Conservation (phyloP, 306 rosid genomes). For the Dicorynia guianensis region DNA sequence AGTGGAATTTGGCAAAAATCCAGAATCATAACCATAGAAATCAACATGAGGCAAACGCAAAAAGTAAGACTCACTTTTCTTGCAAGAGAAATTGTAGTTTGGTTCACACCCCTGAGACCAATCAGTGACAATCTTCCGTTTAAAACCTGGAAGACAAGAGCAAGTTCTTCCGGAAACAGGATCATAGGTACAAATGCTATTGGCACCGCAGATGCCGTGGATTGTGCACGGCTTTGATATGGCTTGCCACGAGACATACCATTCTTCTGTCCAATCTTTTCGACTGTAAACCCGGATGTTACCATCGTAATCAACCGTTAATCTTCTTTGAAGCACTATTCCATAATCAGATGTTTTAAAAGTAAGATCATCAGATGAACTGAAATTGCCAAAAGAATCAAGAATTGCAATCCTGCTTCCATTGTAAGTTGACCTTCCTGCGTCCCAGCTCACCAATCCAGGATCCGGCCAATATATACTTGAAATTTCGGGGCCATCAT, state of each 20-base stretch:
- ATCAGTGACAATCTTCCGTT: slow-evolving; percentile 6
- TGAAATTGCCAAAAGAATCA: slow-evolving; percentile 45
- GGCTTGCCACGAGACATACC: slow-evolving; percentile 59
- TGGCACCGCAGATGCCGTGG: slow-evolving; percentile 52
- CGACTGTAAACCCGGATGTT: slow-evolving; percentile 52
- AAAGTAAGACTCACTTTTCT: slow-evolving; percentile 24
- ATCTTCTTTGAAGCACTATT: slow-evolving; percentile 33
- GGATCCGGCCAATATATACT: slow-evolving; percentile 54
- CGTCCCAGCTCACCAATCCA: slow-evolving; percentile 38
- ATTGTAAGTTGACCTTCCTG: slow-evolving; percentile 45
- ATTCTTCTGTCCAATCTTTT: slow-evolving; percentile 3
- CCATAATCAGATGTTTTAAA: slow-evolving; percentile 45
- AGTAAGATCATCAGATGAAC: slow-evolving; percentile 44
- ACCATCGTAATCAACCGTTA: slow-evolving; percentile 52
- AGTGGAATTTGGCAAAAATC: slow-evolving; percentile 26
- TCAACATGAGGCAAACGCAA: slow-evolving; percentile 33
- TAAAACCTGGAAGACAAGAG: slow-evolving; percentile 43
- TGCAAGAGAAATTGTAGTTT: slow-evolving; percentile 20
- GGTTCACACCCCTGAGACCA: slow-evolving; percentile 52
- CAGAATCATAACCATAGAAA: slow-evolving; percentile 45
- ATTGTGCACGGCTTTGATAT: slow-evolving; percentile 41
- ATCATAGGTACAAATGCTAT: slow-evolving; percentile 39
- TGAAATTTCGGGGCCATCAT: slow-evolving; percentile 43
- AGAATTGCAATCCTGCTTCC: slow-evolving; percentile 41
- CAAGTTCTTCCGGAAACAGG: slow-evolving; percentile 33